Evolutionary conservation across 352 stramenopile species (phyloP).

Genomic region (Phytopythium chamaehyphon): DNA sequence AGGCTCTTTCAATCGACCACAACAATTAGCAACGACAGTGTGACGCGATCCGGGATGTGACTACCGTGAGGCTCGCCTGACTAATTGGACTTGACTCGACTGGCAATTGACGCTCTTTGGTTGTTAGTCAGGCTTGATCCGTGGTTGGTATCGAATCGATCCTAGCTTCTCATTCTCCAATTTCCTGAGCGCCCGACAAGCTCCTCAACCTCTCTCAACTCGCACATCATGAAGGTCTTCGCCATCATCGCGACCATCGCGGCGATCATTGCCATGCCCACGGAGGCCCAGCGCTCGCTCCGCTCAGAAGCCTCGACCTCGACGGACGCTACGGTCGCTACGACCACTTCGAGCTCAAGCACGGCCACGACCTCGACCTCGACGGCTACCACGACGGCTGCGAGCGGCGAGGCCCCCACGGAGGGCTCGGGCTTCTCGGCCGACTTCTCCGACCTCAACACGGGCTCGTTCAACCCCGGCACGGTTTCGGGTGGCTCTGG

Average conservation of each 20-base stretch:
- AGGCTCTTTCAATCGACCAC: no score
- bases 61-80: no score
- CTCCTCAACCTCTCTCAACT: neutral
- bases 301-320: conserved; percentile 4
- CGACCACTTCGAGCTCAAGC: no score
- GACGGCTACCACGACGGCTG: neutral
- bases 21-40: no score
- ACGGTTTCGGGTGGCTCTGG: neutral
- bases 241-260: conserved; percentile 2
- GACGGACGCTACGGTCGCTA: neutral
- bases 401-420: neutral
- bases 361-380: no score
- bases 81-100: no score
- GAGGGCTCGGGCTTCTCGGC: conserved; percentile 6
- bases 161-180: conserved; percentile 6
- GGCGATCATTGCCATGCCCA: conserved; percentile 1
- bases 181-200: conserved; percentile 5
- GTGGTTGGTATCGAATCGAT: neutral
- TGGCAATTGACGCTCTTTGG: no score
- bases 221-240: conserved; percentile 7
- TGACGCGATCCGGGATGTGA: no score
- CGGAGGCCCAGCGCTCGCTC: conserved; percentile 1
- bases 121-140: no score
- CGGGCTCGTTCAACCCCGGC: conserved; percentile 4
- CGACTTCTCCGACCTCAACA: conserved; percentile 6